These are phyloP conservation scores for Hortaea werneckii DNA, from an alignment of 2,329 filamentous ascomycete species.

Conservation along the genomic window DNA sequence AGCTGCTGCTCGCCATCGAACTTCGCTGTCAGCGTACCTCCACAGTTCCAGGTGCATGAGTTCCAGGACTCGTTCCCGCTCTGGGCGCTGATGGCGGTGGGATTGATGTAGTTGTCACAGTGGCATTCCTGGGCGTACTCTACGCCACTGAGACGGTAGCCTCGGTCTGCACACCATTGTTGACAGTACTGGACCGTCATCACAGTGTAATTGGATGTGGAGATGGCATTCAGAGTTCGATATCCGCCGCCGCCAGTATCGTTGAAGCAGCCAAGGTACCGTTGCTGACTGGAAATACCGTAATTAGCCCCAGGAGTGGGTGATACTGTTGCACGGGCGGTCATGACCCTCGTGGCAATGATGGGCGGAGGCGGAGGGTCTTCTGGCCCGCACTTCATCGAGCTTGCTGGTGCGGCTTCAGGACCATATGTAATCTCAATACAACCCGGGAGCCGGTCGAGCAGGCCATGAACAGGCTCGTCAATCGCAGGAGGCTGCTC, in stretches of 20 bases:
- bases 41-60: conserved; percentile 18
- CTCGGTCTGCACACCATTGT: conserved; percentile 17
- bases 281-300: conserved; percentile 13
- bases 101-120: conserved; percentile 25
- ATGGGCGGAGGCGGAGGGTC: conserved; percentile 14
- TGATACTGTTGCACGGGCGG: conserved; percentile 19
- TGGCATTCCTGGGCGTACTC: conserved; percentile 26
- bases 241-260: conserved; percentile 15
- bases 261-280: conserved; percentile 29
- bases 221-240: conserved; percentile 18
- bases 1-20: conserved; percentile 15
- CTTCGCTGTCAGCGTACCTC: conserved; percentile 18
- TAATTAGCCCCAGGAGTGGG: conserved; percentile 15
- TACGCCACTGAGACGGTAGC: conserved; percentile 22
- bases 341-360: conserved; percentile 18
- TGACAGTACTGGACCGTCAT: conserved; percentile 28
- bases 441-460: conserved; percentile 26
- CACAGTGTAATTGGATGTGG: conserved; percentile 12
- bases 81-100: conserved; percentile 12
- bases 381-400: conserved; percentile 21
- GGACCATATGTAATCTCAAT: conserved; percentile 24
- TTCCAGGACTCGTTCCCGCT: conserved; percentile 5
- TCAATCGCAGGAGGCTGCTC: conserved; percentile 20
- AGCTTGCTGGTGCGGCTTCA: conserved; percentile 16
- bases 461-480: conserved; percentile 19